phyloP scores from a whole-genome alignment of 2,329 filamentous ascomycete species.

The Orbilia blumenaviensis region DNA sequence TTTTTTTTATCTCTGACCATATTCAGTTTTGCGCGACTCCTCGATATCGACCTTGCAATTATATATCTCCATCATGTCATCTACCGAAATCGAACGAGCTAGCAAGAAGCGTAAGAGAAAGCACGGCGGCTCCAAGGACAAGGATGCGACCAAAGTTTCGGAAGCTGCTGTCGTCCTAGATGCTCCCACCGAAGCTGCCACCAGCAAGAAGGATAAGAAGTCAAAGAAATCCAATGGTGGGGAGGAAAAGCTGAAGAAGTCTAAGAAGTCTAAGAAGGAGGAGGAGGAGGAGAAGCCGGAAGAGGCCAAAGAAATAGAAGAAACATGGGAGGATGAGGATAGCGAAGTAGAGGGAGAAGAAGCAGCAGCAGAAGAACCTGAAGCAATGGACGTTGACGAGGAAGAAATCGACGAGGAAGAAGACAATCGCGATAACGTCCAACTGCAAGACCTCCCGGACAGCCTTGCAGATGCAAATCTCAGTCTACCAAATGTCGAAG shows the following conservation, averaged over 20 bases:
- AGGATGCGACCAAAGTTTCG: neutral
- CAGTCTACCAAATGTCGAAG: constrained; percentile 68
- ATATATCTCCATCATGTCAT: constrained; percentile 26
- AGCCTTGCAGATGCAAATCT: constrained; percentile 60
- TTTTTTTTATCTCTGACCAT: constrained; percentile 27
- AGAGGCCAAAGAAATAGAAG: too few species aligned
- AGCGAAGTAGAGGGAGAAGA: neutral
- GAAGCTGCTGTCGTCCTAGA: neutral
- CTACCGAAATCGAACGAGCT: constrained; percentile 43
- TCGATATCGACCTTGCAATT: constrained; percentile 5
- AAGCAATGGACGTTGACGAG: constrained; percentile 46
- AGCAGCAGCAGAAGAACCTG: constrained; percentile 4
- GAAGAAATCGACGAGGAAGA: constrained; percentile 60
- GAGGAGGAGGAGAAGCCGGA: constrained; percentile 14
- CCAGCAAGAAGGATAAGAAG: constrained; percentile 32
- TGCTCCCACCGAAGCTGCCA: neutral
- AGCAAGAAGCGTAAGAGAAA: constrained; percentile 54
- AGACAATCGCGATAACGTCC: constrained; percentile 58
- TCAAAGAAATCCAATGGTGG: constrained; percentile 19
- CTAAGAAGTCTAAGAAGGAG: constrained; percentile 36
- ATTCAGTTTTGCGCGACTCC: constrained; percentile 7
- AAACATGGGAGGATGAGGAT: constrained; percentile 24
- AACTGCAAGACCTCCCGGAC: constrained; percentile 63
- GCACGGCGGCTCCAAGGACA: constrained; percentile 40
- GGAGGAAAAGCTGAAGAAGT: constrained; percentile 8